Evolutionary conservation across 306 rosid genomes (phyloP).

Genomic region (Purshia tridentata): DNA sequence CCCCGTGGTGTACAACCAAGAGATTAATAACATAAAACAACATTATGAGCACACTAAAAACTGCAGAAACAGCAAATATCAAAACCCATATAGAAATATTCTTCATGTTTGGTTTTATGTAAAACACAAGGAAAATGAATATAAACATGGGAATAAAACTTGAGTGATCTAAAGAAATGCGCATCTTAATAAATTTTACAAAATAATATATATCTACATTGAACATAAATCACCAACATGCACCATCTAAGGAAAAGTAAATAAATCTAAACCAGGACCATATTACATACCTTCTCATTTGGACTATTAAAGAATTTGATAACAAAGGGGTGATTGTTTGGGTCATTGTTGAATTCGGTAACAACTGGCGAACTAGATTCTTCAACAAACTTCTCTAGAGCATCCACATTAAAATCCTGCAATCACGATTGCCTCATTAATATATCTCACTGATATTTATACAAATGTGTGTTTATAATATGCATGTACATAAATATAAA

Average conservation of each 20-base stretch:
- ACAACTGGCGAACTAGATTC: slow-evolving; percentile 57
- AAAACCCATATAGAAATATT: background rate
- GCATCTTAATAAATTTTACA: background rate
- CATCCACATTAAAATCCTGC: slow-evolving; percentile 73
- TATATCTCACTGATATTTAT: background rate
- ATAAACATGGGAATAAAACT: background rate
- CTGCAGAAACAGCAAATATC: background rate
- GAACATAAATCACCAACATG: background rate
- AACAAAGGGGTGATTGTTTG: slow-evolving; percentile 64
- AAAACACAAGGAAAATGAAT: background rate
- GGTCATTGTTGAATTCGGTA: slow-evolving; percentile 68
- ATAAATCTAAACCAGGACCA: background rate
- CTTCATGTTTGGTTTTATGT: background rate
- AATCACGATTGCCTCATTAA: slow-evolving; percentile 14
- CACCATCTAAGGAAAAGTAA: background rate
- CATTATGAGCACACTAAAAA: background rate
- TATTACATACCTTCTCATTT: slow-evolving; percentile 56
- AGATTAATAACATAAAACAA: background rate
- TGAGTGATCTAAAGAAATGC: background rate
- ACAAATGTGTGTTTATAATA: too few relatives aligned
- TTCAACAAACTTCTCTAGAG: slow-evolving; percentile 71
- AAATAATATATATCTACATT: background rate
- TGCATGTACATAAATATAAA: too few relatives aligned
- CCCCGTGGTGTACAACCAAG: too few relatives aligned
- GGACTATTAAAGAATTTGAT: slow-evolving; percentile 58